These are phyloP conservation scores for Colletotrichum falcatum DNA, from an alignment of 2,329 filamentous ascomycete genomes.

Conservation along the genomic window DNA sequence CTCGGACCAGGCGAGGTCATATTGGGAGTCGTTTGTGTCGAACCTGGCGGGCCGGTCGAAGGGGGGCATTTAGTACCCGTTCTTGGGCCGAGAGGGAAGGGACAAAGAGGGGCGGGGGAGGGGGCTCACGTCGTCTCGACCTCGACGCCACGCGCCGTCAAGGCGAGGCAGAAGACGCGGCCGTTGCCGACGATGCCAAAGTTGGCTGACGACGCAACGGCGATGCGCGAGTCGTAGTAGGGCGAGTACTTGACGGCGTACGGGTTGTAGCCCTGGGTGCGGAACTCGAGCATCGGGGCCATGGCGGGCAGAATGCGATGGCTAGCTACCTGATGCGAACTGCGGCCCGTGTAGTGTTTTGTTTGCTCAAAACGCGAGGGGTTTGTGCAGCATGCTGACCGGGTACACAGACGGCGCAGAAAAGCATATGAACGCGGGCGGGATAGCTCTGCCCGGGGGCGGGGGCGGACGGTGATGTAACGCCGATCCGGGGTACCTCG, in stretches of 20 bases:
- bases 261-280: constrained; percentile 93
- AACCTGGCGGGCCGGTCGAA: constrained; percentile 68
- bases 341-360: constrained; percentile 13
- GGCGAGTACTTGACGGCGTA: constrained; percentile 99
- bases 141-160: constrained; percentile 86
- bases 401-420: neutral
- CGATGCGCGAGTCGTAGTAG: constrained; percentile 95
- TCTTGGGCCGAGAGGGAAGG: neutral
- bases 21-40: constrained; percentile 97
- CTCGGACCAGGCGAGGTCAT: constrained; percentile 95
- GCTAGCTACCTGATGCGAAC: neutral
- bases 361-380: neutral
- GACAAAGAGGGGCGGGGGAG: neutral
- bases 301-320: constrained; percentile 45
- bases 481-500: constrained; percentile 41
- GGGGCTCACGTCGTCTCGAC: constrained; percentile 79
- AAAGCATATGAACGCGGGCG: constrained; percentile 34
- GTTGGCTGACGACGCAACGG: constrained; percentile 91
- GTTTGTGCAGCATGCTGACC: neutral
- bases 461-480: constrained; percentile 23
- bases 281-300: constrained; percentile 87
- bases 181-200: constrained; percentile 98
- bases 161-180: constrained; percentile 83
- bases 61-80: neutral
- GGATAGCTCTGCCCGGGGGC: constrained; percentile 36